These are phyloP conservation scores for Candida tammaniensis DNA, from an alignment of 805 yeast species.

Conservation along the genomic window DNA sequence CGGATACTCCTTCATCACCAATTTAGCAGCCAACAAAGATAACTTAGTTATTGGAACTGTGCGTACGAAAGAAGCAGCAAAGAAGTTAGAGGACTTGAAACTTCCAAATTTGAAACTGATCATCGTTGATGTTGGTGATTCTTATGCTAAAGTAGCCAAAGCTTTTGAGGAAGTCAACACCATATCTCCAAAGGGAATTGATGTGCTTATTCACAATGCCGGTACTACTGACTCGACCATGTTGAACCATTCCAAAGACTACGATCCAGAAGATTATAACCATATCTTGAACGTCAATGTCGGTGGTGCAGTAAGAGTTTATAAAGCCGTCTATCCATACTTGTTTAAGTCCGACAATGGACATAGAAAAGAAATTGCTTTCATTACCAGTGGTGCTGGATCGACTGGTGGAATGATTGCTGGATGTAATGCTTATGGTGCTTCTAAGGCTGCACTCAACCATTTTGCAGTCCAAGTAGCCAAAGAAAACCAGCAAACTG, in stretches of 20 bases:
- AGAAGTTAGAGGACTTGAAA: neutral
- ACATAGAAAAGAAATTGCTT: constrained; percentile 20
- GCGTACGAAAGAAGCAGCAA: constrained; percentile 10
- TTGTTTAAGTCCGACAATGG: constrained; percentile 15
- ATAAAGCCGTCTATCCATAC: constrained; percentile 25
- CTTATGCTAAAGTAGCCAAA: constrained; percentile 7
- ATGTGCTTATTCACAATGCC: constrained; percentile 17
- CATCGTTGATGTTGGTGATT: constrained; percentile 1
- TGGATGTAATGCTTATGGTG: constrained; percentile 22
- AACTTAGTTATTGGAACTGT: constrained; percentile 9
- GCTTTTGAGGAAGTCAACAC: constrained; percentile 11
- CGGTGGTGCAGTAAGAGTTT: constrained; percentile 12
- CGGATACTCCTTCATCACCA: constrained; percentile 20
- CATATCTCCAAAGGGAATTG: constrained; percentile 26
- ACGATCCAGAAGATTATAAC: constrained; percentile 7
- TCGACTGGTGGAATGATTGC: neutral
- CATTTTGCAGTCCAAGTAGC: constrained; percentile 23
- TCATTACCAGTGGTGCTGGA: constrained; percentile 20
- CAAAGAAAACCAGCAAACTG: constrained; percentile 10
- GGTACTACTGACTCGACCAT: neutral
- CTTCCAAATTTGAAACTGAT: constrained; percentile 4
- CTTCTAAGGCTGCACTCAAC: constrained; percentile 37
- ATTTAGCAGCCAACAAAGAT: neutral
- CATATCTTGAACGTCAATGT: constrained; percentile 8
- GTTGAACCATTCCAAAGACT: neutral